Conservation (phyloP, 169 alveolate species). For the Plasmodium sp. region DNA sequence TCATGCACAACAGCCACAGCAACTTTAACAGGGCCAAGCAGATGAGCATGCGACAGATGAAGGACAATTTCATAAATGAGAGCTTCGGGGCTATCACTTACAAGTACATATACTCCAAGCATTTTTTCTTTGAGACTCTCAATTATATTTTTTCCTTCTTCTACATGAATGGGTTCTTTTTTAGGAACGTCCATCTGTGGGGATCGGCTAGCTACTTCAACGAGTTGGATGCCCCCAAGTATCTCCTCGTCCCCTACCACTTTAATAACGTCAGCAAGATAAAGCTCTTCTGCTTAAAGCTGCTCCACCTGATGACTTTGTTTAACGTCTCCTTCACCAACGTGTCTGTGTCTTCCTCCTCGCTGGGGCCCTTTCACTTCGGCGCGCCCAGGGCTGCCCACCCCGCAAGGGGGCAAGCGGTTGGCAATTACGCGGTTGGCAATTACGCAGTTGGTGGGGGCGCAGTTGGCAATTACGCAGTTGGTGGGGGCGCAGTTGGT, state of each 20-base stretch:
- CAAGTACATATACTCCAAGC: conserved; percentile 39
- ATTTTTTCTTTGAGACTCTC: conserved; percentile 24
- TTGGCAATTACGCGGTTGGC: background rate
- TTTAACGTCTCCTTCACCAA: conserved; percentile 36
- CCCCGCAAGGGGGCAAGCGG: background rate
- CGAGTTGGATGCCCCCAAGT: conserved; percentile 43
- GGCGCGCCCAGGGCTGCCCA: background rate
- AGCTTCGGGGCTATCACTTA: conserved; percentile 32
- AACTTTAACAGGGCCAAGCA: conserved; percentile 1
- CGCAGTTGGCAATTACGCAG: background rate
- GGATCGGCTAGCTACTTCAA: conserved; percentile 9
- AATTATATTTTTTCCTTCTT: conserved; percentile 54
- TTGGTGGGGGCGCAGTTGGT: background rate
- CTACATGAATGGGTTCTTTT: conserved; percentile 48
- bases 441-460: background rate
- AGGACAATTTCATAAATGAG: conserved; percentile 40
- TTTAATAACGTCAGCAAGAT: conserved; percentile 20
- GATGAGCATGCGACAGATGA: background rate
- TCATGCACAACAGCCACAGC: conserved; percentile 26
- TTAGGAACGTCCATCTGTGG: conserved; percentile 50
- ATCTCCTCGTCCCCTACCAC: conserved; percentile 31
- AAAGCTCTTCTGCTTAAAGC: background rate
- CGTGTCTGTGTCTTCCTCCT: background rate
- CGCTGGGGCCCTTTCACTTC: background rate
- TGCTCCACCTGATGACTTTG: conserved; percentile 22